A percentile compares a stretch with the other conserved stretches of the same genome.
phyloP scores from a whole-genome alignment of 352 stramenopile species.

The Globisporangium nunn region DNA sequence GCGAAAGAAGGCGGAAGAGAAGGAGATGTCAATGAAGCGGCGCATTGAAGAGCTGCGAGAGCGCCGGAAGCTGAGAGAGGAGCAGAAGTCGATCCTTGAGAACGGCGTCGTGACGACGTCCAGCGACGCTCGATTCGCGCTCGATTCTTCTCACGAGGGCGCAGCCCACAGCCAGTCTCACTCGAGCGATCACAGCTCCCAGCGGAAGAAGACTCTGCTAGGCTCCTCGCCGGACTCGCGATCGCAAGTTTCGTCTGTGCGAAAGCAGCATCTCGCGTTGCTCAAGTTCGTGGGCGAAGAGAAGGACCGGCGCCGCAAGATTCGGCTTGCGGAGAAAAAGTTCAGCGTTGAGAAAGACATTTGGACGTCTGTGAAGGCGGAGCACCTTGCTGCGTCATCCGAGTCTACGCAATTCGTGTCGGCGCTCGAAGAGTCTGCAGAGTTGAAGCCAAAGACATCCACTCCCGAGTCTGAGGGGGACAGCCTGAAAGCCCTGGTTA shows the following conservation, averaged over 20 bases:
- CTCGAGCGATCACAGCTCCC: neutral
- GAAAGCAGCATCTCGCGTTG: conserved; percentile 49
- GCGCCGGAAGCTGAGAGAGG: conserved; percentile 55
- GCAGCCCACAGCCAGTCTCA: neutral
- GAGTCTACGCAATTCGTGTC: neutral
- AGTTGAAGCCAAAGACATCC: neutral
- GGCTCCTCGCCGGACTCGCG: conserved; percentile 5
- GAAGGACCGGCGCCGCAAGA: conserved; percentile 44
- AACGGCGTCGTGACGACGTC: conserved; percentile 61
- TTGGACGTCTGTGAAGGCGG: conserved; percentile 45
- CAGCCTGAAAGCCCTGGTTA: conserved; percentile 18
- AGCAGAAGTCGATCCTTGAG: conserved; percentile 65
- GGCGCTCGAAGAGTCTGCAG: neutral
- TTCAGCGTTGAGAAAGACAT: conserved; percentile 38
- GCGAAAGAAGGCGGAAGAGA: conserved; percentile 61
- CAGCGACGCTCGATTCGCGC: conserved; percentile 15
- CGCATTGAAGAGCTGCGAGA: conserved; percentile 64
- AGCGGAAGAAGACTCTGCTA: conserved; percentile 14
- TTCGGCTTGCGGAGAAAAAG: conserved; percentile 50
- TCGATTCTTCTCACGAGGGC: conserved; percentile 7
- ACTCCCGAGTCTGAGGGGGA: neutral
- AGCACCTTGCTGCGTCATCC: conserved; percentile 15
- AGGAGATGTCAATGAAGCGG: conserved; percentile 64
- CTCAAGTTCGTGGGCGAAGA: conserved; percentile 71
- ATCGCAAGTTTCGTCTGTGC: conserved; percentile 12